Percentiles rank a stretch among this genome's conserved stretches.
Evolutionary conservation across 805 yeast genomes (phyloP).

Genomic region (Ogataea ganodermae): DNA sequence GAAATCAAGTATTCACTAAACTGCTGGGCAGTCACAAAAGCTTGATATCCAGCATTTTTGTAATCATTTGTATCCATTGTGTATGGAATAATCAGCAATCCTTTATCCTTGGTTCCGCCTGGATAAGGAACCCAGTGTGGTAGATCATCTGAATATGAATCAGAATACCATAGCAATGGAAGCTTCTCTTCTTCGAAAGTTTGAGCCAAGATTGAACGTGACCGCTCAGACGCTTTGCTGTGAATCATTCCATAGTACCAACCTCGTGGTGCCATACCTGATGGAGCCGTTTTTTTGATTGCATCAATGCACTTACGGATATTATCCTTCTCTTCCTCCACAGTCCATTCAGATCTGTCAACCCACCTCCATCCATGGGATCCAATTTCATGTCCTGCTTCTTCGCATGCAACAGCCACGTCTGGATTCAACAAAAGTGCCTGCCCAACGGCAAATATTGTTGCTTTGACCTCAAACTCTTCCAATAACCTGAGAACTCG

Average conservation of each 20-base stretch:
- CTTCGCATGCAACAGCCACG: slow-evolving; percentile 36
- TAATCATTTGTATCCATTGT: slow-evolving; percentile 32
- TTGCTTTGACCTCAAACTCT: slow-evolving; percentile 34
- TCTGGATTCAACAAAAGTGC: slow-evolving; percentile 37
- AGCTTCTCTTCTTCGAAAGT: slow-evolving; percentile 29
- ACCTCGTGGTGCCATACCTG: slow-evolving; percentile 39
- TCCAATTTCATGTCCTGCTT: slow-evolving; percentile 41
- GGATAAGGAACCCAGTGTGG: slow-evolving; percentile 37
- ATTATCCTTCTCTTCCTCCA: slow-evolving; percentile 37
- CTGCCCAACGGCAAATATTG: slow-evolving; percentile 42
- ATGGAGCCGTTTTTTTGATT: slow-evolving; percentile 27
- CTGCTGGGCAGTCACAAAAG: slow-evolving; percentile 28
- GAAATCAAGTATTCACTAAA: slow-evolving; percentile 35
- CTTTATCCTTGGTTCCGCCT: slow-evolving; percentile 23
- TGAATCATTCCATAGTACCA: slow-evolving; percentile 37
- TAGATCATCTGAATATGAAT: slow-evolving; percentile 39
- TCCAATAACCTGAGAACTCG: slow-evolving; percentile 33
- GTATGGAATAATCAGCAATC: slow-evolving; percentile 32
- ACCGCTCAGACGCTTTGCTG: slow-evolving; percentile 34
- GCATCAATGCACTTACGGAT: slow-evolving; percentile 33
- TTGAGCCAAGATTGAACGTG: slow-evolving; percentile 18
- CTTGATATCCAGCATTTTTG: slow-evolving; percentile 27
- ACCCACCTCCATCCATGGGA: slow-evolving; percentile 43
- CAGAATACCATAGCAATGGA: slow-evolving; percentile 38
- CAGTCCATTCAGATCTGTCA: slow-evolving; percentile 32